Evolutionary conservation across 306 rosid genomes (phyloP), one percentile per base, ranked within the genome.

Genomic region (Rubus parviflorus): DNA sequence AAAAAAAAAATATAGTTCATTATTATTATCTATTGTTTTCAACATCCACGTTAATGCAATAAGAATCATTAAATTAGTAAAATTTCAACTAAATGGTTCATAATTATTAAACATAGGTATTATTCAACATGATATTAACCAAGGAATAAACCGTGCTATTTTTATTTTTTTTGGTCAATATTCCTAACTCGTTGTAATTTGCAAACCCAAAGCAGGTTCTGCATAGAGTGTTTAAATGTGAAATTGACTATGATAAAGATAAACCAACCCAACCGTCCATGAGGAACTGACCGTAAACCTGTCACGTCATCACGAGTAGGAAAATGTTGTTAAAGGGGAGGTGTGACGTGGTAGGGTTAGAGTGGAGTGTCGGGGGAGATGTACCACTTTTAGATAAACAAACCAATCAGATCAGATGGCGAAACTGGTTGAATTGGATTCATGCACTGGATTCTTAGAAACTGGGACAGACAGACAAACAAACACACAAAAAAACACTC

Each of bases 341-440:
- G 20, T 23, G 67, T 56, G 74, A 73, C 49, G 74, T 51, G 57
- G 74, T 47, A 3, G 22, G 40, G 60, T 8, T 17, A 51, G 58
- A 66, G 73, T 51, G 68, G 77, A 37, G 35, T 48, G 47, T 23
- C 4, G 54, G 46, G 82, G 73, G 68, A 62, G 82, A 79, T 79
- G 82, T 25, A 42, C 56, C 49, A 10, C 35, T 8, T 12, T 4
- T 16, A 70, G 73, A 66, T 20, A 66, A 64, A 64, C n/a, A 30
- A 63, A 15, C 22, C 14, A 25, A 62, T 0, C 5, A 17, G 19
- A 38, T 15, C 45, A 62, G 20, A 2, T 16, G 68, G 20, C 1
- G 19, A 41, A 63, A 2, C 1, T 37, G 20, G 45, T 58, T 12
- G 23, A 37, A 63, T 63, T 7, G 68, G 45, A 37, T 62, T 63